Evolutionary conservation across 805 yeast genomes (phyloP).

Genomic region (Suhomyces canberraensis): DNA sequence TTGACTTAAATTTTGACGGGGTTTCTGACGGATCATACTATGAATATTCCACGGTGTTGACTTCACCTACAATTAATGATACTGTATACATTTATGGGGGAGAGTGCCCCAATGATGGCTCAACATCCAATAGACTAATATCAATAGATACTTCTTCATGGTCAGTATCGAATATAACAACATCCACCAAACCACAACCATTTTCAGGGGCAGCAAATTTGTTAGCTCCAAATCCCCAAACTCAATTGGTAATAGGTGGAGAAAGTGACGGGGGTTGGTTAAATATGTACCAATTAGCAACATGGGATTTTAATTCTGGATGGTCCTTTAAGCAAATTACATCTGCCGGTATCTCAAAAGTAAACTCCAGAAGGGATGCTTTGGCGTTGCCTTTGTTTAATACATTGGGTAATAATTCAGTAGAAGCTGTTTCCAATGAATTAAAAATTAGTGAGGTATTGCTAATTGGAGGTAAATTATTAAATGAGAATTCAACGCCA

Average conservation of each 20-base stretch:
- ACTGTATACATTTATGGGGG: constrained; percentile 59
- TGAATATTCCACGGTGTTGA: constrained; percentile 39
- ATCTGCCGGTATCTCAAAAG: constrained; percentile 17
- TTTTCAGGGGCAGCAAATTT: constrained; percentile 51
- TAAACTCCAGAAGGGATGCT: constrained; percentile 54
- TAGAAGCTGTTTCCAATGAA: constrained; percentile 26
- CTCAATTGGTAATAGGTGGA: constrained; percentile 65
- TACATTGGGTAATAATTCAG: constrained; percentile 19
- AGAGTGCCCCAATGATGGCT: constrained; percentile 16
- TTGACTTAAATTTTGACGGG: constrained; percentile 17
- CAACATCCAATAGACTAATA: constrained; percentile 41
- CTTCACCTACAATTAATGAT: constrained; percentile 31
- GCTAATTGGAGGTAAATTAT: constrained; percentile 59
- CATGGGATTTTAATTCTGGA: constrained; percentile 62
- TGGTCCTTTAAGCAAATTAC: constrained; percentile 56
- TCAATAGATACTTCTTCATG: constrained; percentile 37
- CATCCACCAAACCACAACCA: constrained; percentile 53
- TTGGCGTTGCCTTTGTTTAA: constrained; percentile 54
- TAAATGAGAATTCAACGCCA: constrained; percentile 40
- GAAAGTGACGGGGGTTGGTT: constrained; percentile 62
- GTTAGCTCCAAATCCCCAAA: constrained; percentile 43
- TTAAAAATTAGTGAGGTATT: constrained; percentile 42
- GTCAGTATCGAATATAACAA: constrained; percentile 37
- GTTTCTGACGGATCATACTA: constrained; percentile 30
- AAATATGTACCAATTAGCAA: constrained; percentile 66